A percentile compares a stretch with the other conserved stretches of the same genome.
phyloP scores from a whole-genome alignment of 2,329 filamentous ascomycete genomes.

The Hymenoscyphus occultus region DNA sequence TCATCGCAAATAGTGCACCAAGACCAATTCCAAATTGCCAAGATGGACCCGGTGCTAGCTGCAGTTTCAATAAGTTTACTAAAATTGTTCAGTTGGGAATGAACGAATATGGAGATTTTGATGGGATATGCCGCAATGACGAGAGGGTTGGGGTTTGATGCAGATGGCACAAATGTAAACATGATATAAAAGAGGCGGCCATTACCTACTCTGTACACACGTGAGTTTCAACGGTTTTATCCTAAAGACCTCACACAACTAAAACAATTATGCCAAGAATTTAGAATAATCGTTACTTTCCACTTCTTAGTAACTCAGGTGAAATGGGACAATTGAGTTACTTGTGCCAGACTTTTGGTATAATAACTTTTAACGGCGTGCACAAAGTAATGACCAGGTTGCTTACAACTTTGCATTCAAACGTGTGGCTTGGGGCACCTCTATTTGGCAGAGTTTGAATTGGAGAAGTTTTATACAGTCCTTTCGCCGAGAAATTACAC shows the following conservation, averaged over 20 bases:
- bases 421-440: not conserved
- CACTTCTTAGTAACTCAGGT: no score
- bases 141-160: constrained; percentile 4
- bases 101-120: constrained; percentile 35
- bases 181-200: not conserved
- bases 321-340: no score
- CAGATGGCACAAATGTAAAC: not conserved
- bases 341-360: no score
- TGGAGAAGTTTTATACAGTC: no score
- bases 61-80: constrained; percentile 43
- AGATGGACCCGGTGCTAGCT: constrained; percentile 51
- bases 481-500: no score
- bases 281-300: no score
- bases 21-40: constrained; percentile 48
- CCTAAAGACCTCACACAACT: no score
- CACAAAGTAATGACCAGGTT: no score
- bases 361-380: no score
- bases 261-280: no score
- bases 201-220: not conserved
- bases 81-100: constrained; percentile 43
- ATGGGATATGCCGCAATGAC: constrained; percentile 31
- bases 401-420: not conserved
- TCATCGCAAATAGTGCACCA: constrained; percentile 50
- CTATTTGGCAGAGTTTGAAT: no score
- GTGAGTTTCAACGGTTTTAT: no score